Evolutionary conservation across 129 eudicot genomes (phyloP), one percentile per base, ranked within the genome.

Genomic region (Ambrosia trifida): DNA sequence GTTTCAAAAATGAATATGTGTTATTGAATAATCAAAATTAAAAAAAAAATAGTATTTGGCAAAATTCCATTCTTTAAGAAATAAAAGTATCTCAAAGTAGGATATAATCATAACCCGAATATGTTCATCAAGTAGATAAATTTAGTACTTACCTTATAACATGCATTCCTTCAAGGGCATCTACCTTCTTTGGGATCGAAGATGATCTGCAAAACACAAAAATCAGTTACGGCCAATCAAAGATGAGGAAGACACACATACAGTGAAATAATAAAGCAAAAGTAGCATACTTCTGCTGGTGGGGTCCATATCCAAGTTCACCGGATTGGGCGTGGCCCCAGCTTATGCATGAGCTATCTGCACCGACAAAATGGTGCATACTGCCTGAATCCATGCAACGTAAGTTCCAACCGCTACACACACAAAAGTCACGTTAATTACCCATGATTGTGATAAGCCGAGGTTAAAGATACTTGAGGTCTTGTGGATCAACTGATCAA

Each of bases 291-390:
- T 94, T 94, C 76, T 89, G 96, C 16, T 86, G 89, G 68, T 66
- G 68, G 56, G 98, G 93, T 47, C 98, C 98, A 72, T 94, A 87
- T 52, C 99, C 99, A 68, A 90, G 90, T 79, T 94, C 97, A 47
- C 97, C 99, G 76, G 88, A 82, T 72, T 85, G 92, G 11, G 93
- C 99, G 51, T 78, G 89, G 10, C 99, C 97, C 99, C 99, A 94
- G 74, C 99, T 94, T 77, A 90, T 94, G 79, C 97, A 94, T 1
- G 99, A 89, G 75, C 81, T 80, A 84, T 94, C 96, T 35, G 97
- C 96, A 68, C 99, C 97, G 38, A 90, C 97, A 79, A 94, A 89
- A 69, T 94, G 99, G 80, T 90, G 96, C 90, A 78, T 82, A 52
- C 78, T 74, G 72, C 99, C 97, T 11, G 99, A 94, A 79, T 87